Evolutionary conservation across 106 monocot genomes (phyloP), one percentile per base, ranked within the genome.

Genomic region (Dioscorea dumetorum): DNA sequence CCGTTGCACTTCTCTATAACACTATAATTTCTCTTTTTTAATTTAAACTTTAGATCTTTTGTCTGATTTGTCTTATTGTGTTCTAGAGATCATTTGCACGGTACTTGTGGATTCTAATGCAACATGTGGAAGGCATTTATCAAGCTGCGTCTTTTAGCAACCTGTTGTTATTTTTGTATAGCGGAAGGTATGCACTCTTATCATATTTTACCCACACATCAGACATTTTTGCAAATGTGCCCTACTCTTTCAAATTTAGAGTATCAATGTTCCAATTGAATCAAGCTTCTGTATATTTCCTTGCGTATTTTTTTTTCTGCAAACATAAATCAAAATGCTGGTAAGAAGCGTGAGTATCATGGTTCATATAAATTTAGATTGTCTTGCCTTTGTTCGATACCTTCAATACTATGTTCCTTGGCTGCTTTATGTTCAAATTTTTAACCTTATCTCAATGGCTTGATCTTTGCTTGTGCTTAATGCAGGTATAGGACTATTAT

Each of bases 401-500:
- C 41, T 10, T 41, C 41, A 41, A 41, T 41, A 41, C 3, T 41
- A 10, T 3, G 41, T 41, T 41, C 41, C 41, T 41, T 41, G 10
- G 41, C 6, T 8, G 41, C 41, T 41, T 41, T 28, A 1, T 8
- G 41, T 41, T 41, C 9, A 41, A 41, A 41, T 41, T 60, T 66
- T 49, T 19, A 15, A 22, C 34, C 22, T 48, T 57, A 16, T 22
- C 11, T 62, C 34, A 12, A n/a, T n/a, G n/a, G n/a, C n/a, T n/a
- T n/a, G n/a, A n/a, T n/a, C n/a, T n/a, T 70, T 8, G 15, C 54
- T 50, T 8, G 5, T 74, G 79, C 18, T 33, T 62, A 41, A 64
- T 88, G 66, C 74, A 97, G 97, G 81, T 99, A 90, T 77, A 87
- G 87, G 70, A 92, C 82, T 62, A 89, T 99, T 51, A 90, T 99